phyloP scores from a whole-genome alignment of 306 rosid genomes.

The Macrotyloma uniflorum region DNA sequence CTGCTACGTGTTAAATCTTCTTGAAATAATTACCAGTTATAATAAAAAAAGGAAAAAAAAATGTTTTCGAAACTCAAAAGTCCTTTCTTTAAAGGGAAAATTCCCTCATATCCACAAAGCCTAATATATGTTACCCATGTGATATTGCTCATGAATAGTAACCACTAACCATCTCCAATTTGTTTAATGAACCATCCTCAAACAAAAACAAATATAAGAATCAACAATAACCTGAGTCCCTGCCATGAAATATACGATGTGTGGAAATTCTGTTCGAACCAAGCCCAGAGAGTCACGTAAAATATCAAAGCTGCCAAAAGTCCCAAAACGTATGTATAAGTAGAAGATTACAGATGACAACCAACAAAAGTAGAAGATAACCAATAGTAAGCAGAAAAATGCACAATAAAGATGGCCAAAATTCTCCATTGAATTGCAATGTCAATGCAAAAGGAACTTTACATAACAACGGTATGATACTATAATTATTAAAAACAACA shows the following conservation, averaged over 20 bases:
- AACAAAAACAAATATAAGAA: neutral
- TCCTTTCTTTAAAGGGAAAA: neutral
- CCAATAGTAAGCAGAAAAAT: neutral
- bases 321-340: constrained; percentile 31
- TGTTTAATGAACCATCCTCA: neutral
- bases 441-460: constrained; percentile 11
- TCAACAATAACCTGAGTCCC: constrained; percentile 84
- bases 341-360: neutral
- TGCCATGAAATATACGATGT: constrained; percentile 73
- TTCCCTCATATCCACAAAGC: neutral
- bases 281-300: constrained; percentile 74
- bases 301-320: constrained; percentile 82
- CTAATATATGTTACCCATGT: neutral
- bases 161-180: constrained; percentile 8
- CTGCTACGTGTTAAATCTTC: neutral
- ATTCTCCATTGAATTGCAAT: constrained; percentile 16
- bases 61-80: neutral
- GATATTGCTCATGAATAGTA: neutral
- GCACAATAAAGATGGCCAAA: neutral
- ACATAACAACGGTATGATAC: neutral
- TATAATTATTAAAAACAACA: neutral
- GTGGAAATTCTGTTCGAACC: constrained; percentile 83
- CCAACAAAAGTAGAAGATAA: neutral
- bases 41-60: neutral
- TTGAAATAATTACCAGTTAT: neutral